phyloP scores from a whole-genome alignment of 257 asterid species.

The Primulina eburnea region DNA sequence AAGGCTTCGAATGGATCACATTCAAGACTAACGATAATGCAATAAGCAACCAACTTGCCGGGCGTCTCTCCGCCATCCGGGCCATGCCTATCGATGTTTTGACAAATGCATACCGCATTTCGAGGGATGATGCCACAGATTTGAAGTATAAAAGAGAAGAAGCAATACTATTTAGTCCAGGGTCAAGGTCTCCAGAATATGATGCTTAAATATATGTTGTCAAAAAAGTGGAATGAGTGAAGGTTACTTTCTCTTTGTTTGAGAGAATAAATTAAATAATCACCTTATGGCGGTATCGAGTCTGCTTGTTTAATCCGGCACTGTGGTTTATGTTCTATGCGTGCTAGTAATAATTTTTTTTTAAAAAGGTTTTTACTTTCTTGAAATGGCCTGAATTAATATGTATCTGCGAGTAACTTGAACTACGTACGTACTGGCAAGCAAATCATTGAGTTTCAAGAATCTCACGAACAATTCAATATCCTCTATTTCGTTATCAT shows the following conservation, averaged over 20 bases:
- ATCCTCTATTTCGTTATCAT: too few relatives aligned
- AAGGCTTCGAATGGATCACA: constrained; percentile 59
- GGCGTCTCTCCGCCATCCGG: constrained; percentile 56
- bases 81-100: constrained; percentile 59
- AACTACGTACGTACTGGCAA: too few relatives aligned
- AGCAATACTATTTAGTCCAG: constrained; percentile 35
- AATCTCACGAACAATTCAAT: too few relatives aligned
- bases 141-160: constrained; percentile 62
- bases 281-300: not conserved
- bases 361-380: not conserved
- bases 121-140: constrained; percentile 42
- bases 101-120: constrained; percentile 44
- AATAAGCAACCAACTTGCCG: constrained; percentile 40
- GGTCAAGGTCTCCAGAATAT: constrained; percentile 7
- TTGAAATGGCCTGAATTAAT: not conserved
- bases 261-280: not conserved
- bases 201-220: not conserved
- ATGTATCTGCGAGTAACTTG: not conserved
- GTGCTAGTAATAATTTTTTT: not conserved
- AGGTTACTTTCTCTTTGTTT: not conserved
- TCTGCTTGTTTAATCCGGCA: not conserved
- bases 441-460: not conserved
- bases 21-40: constrained; percentile 68
- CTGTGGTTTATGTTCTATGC: not conserved
- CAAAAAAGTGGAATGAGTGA: not conserved